phyloP scores from a whole-genome alignment of 179 eudicot genomes.

The Camellia oleifera region DNA sequence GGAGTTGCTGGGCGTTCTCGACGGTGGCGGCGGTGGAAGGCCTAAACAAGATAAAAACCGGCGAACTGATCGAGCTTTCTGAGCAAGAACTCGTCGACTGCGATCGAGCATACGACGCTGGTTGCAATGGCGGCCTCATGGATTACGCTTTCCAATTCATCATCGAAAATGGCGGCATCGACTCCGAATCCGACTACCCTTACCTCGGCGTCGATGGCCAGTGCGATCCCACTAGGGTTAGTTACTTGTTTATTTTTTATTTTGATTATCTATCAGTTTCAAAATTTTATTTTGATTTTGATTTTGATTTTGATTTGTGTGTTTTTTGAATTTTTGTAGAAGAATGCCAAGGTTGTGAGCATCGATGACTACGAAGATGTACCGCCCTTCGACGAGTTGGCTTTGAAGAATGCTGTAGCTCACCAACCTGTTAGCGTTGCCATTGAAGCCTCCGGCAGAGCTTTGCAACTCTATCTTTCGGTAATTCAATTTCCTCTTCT shows the following conservation, averaged over 20 bases:
- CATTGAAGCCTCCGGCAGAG: constrained; percentile 76
- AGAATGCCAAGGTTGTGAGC: constrained; percentile 59
- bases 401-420: constrained; percentile 73
- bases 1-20: constrained; percentile 49
- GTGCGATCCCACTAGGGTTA: constrained; percentile 28
- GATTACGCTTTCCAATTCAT: constrained; percentile 35
- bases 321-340: constrained; percentile 33
- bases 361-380: constrained; percentile 85
- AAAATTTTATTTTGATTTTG: neutral
- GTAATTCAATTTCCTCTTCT: constrained; percentile 24
- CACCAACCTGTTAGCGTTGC: constrained; percentile 88
- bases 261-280: too few species aligned
- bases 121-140: constrained; percentile 42
- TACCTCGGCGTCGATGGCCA: constrained; percentile 27
- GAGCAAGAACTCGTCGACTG: constrained; percentile 45
- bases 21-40: constrained; percentile 39
- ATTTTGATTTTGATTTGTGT: neutral
- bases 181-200: constrained; percentile 37
- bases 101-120: constrained; percentile 25
- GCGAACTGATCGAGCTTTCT: constrained; percentile 22
- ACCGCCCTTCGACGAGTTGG: constrained; percentile 53
- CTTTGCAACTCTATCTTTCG: constrained; percentile 60
- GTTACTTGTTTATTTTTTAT: constrained; percentile 4
- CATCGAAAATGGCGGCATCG: constrained; percentile 33
- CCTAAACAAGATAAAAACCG: constrained; percentile 36